Conservation (phyloP, 805 yeast species). For the Kregervanrija delftensis region DNA sequence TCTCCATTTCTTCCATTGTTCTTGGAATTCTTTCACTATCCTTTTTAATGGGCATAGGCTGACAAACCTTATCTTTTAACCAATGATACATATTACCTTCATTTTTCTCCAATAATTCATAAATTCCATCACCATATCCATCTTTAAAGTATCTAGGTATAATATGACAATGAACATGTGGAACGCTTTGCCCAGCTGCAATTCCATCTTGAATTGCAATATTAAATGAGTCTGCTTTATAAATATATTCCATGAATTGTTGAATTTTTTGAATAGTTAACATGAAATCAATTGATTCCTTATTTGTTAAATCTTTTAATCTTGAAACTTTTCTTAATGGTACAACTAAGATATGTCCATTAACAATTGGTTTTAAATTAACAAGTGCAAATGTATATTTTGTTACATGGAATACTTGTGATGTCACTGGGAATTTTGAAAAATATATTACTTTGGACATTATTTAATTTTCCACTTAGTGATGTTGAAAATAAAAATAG, state of each 20-base stretch:
- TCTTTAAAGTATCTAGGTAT: slow-evolving; percentile 74
- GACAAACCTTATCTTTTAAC: slow-evolving; percentile 18
- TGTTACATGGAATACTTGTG: slow-evolving; percentile 53
- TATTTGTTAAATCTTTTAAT: slow-evolving; percentile 61
- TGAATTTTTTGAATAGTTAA: slow-evolving; percentile 65
- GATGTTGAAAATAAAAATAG: background rate
- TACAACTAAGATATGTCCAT: slow-evolving; percentile 89
- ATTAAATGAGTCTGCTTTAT: slow-evolving; percentile 77
- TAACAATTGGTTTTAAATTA: slow-evolving; percentile 84
- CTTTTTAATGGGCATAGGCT: slow-evolving; percentile 27
- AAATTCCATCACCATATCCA: slow-evolving; percentile 62
- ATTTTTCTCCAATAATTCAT: slow-evolving; percentile 51
- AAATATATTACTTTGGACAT: slow-evolving; percentile 32
- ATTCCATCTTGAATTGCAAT: slow-evolving; percentile 96
- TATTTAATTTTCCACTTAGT: background rate
- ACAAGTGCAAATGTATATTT: slow-evolving; percentile 76
- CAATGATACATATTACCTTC: slow-evolving; percentile 43
- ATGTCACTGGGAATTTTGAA: slow-evolving; percentile 46
- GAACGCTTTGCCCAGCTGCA: slow-evolving; percentile 93
- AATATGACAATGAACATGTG: slow-evolving; percentile 90
- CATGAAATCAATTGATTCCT: slow-evolving; percentile 76
- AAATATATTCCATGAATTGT: slow-evolving; percentile 55
- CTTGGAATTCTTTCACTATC: slow-evolving; percentile 56
- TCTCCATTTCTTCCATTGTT: slow-evolving; percentile 55
- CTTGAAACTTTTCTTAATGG: slow-evolving; percentile 68